phyloP scores from a whole-genome alignment of 805 yeast genomes.

The Maudiozyma serrabonitensis region DNA sequence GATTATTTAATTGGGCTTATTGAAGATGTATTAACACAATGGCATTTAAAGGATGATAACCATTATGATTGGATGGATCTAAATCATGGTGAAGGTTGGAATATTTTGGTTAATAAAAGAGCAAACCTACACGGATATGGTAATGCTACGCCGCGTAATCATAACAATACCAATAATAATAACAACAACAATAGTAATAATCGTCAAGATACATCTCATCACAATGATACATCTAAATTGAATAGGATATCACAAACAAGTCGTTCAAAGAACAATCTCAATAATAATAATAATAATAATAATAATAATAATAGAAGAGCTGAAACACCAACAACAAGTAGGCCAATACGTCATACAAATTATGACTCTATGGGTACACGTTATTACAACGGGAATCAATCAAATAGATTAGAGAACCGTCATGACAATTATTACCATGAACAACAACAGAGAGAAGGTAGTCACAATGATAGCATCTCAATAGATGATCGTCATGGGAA shows the following conservation, averaged over 20 bases:
- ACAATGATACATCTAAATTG: slow-evolving; percentile 1
- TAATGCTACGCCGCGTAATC: slow-evolving; percentile 44
- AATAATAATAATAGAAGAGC: neutral
- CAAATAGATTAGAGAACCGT: slow-evolving; percentile 1
- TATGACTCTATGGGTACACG: slow-evolving; percentile 25
- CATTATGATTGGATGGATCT: slow-evolving; percentile 75
- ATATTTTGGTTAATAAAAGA: slow-evolving; percentile 60
- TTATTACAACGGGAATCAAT: slow-evolving; percentile 1
- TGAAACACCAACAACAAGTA: neutral
- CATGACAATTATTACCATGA: slow-evolving; percentile 3
- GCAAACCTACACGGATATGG: slow-evolving; percentile 80
- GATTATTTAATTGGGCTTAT: slow-evolving; percentile 53
- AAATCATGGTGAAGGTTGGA: slow-evolving; percentile 78
- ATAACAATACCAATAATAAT: slow-evolving; percentile 5
- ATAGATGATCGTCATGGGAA: neutral
- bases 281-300: neutral
- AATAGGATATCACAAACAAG: neutral
- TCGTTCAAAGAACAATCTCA: neutral
- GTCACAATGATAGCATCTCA: neutral
- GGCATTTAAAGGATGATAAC: slow-evolving; percentile 54
- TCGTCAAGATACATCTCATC: neutral
- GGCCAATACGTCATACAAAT: neutral
- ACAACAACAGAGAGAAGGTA: neutral
- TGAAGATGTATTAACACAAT: slow-evolving; percentile 46
- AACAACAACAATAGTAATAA: neutral